phyloP scores from a whole-genome alignment of 75 land plant species.

The Cryptomeria japonica region DNA sequence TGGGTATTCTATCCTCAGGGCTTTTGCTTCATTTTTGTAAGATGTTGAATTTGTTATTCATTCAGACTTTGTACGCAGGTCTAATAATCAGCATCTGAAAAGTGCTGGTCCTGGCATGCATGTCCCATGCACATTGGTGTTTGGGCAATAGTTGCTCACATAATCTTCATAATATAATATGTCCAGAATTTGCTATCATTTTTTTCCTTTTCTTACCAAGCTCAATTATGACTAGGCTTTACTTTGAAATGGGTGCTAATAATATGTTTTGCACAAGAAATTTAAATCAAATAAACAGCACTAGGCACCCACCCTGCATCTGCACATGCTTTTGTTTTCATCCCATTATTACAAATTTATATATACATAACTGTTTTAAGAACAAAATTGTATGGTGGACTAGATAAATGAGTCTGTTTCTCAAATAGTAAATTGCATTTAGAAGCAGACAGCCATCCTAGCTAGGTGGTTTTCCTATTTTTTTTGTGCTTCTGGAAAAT shows the following conservation, averaged over 20 bases:
- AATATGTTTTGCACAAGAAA: background rate
- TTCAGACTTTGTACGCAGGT: background rate
- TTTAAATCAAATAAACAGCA: background rate
- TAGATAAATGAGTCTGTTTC: background rate
- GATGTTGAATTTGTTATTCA: slow-evolving; percentile 9
- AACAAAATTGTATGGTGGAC: background rate
- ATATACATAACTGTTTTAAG: no score
- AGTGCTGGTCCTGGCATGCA: slow-evolving; percentile 9
- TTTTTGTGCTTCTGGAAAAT: no score
- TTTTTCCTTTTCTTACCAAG: background rate
- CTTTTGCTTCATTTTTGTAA: slow-evolving; percentile 12
- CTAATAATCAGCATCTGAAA: slow-evolving; percentile 8
- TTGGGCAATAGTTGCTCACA: background rate
- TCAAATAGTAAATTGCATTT: background rate
- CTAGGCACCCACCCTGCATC: background rate
- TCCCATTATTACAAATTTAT: background rate
- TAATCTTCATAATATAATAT: slow-evolving; percentile 6
- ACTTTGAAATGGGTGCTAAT: background rate
- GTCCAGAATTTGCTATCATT: background rate
- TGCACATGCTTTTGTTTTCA: background rate
- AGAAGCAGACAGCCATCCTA: background rate
- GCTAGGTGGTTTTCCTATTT: no score
- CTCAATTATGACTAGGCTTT: background rate
- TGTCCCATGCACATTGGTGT: background rate
- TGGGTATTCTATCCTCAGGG: background rate